phyloP scores from a whole-genome alignment of 805 yeast species.

The Lipomyces yamadae region DNA sequence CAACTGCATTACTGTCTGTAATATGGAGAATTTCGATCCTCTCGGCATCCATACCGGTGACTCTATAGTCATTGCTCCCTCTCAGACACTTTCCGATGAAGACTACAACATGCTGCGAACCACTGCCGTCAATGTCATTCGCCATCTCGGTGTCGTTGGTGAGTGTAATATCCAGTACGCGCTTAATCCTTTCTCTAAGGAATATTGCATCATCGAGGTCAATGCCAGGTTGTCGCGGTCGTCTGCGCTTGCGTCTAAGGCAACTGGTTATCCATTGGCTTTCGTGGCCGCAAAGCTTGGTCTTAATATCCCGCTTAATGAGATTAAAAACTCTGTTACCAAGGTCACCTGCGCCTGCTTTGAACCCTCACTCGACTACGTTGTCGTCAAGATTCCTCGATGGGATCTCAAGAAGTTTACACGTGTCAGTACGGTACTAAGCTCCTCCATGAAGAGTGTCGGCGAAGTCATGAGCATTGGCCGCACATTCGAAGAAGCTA shows the following conservation, averaged over 20 bases:
- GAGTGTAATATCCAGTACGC: constrained; percentile 99
- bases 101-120: constrained; percentile 98
- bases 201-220: constrained; percentile 96
- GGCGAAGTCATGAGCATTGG: constrained; percentile 99
- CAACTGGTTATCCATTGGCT: constrained; percentile 98
- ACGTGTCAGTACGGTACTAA: constrained; percentile 82
- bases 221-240: constrained; percentile 97
- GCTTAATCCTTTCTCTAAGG: constrained; percentile 88
- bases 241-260: constrained; percentile 98
- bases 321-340: constrained; percentile 91
- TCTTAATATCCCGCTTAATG: constrained; percentile 86
- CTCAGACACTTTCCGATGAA: constrained; percentile 94
- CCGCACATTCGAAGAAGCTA: constrained; percentile 95
- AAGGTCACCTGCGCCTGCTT: constrained; percentile 93
- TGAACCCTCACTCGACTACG: constrained; percentile 96
- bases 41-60: constrained; percentile 99
- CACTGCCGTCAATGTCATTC: constrained; percentile 94
- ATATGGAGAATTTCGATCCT: constrained; percentile 99
- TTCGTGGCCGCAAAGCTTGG: constrained; percentile 98
- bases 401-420: constrained; percentile 98
- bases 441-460: constrained; percentile 96
- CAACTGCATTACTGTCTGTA: constrained; percentile 98
- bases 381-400: constrained; percentile 96
- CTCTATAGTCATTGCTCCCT: constrained; percentile 98
- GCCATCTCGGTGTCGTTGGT: constrained; percentile 98